Base-by-base conservation (phyloP, 805 yeast genomes). In the Candida argentea region DNA sequence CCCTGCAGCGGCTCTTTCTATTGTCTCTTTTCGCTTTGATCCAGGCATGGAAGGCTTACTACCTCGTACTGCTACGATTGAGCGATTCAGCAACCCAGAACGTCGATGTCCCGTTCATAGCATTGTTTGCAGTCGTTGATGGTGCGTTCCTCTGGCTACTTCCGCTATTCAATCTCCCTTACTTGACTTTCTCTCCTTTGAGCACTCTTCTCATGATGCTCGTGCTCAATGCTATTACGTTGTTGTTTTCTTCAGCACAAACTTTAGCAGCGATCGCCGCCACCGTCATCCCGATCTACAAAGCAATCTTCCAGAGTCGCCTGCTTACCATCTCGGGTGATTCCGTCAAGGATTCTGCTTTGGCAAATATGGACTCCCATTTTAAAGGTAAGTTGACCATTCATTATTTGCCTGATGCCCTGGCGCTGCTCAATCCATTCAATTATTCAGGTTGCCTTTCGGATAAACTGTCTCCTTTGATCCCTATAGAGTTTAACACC, bases 41-140 rank as follows among this genome's bases (percentile, higher is more conserved):
- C n/a, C 96, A 87, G 51, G 71, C 83, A n/a, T 81, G 81, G 71
- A 89, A 91, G 47, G 32, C 83, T 1, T 82, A 80, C 40, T 94
- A 84, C 46, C 52, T 82, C 23, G 54, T 76, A 19, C 48, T 73
- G 14, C 53, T 82, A 32, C 75, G 76, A 40, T 62, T 70, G 15
- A 33, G 55, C 1, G 31, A 57, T 1, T 52, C 54, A 4, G 55
- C 65, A 34, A 43, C 44, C 44, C 64, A 28, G 52, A 61, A 43
- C 64, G 74, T 35, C 63, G 70, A 45, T 34, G 60, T 71, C 53
- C 61, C 66, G 12, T 83, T 81, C 46, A 57, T 82, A 13, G 43
- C 78, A 36, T 84, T 85, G 47, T 87, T 83, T 47, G 60, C 77
- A 32, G 44, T 80, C 10, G 52, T 83, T 10, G 99, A 91, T 48